Evolutionary conservation across 1,139 yeast genomes (phyloP).

Genomic region (Yamadazyma sp.): DNA sequence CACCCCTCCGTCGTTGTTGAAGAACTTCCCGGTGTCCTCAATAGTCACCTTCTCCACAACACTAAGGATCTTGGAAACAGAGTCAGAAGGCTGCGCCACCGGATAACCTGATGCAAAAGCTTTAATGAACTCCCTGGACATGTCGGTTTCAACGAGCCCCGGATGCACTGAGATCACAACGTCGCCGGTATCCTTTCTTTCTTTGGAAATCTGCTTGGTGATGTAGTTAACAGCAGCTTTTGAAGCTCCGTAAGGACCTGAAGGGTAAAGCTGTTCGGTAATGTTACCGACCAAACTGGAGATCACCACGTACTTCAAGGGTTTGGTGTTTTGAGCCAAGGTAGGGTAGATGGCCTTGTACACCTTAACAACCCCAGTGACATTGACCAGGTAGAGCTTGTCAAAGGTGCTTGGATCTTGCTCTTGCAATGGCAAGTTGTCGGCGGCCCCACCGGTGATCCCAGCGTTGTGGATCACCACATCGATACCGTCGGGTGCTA

Average conservation of each 20-base stretch:
- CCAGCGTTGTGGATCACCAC: constrained; percentile 9
- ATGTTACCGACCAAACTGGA: constrained; percentile 26
- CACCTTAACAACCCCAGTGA: constrained; percentile 31
- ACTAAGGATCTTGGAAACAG: constrained; percentile 3
- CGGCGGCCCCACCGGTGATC: background rate
- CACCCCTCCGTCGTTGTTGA: constrained; percentile 5
- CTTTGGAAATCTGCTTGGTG: constrained; percentile 5
- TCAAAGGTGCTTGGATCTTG: constrained; percentile 12
- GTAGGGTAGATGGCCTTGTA: constrained; percentile 25
- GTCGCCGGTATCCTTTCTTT: constrained; percentile 39
- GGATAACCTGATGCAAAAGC: too few relatives aligned
- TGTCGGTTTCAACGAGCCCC: constrained; percentile 30
- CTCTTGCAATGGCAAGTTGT: background rate
- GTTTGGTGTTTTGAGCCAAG: constrained; percentile 14
- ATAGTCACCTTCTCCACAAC: background rate
- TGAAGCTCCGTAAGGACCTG: constrained; percentile 3
- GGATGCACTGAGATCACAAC: constrained; percentile 47
- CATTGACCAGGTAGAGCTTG: constrained; percentile 24
- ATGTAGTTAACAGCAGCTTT: constrained; percentile 6
- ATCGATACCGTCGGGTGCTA: constrained; percentile 6
- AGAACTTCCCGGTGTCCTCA: constrained; percentile 5
- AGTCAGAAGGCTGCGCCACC: constrained; percentile 2
- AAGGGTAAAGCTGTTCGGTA: constrained; percentile 4
- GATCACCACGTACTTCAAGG: constrained; percentile 24
- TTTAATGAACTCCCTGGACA: too few relatives aligned